A percentile compares a stretch with the other conserved stretches of the same genome.
Evolutionary conservation across 805 yeast species (phyloP).

Genomic region (Kodamaea kaohsiungensis): DNA sequence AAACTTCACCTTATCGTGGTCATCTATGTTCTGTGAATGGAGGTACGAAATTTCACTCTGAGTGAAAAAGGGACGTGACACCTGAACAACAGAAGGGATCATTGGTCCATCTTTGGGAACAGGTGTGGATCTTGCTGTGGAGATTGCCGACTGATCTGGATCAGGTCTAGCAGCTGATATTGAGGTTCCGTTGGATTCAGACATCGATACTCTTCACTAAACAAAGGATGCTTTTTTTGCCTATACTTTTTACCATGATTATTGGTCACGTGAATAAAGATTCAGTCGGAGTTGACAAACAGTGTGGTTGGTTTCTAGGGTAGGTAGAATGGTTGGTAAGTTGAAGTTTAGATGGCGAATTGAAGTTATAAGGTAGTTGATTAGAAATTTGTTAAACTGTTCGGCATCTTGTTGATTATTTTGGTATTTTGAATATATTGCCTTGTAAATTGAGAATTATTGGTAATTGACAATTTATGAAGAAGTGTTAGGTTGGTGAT

Average conservation of each 20-base stretch:
- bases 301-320: no score
- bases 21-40: slow-evolving; percentile 54
- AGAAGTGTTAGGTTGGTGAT: no score
- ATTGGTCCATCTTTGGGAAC: slow-evolving; percentile 8
- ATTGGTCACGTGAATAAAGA: neutral
- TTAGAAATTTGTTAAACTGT: no score
- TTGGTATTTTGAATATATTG: no score
- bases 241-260: neutral
- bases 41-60: slow-evolving; percentile 51
- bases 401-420: no score
- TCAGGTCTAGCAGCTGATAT: neutral
- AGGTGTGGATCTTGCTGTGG: slow-evolving; percentile 7
- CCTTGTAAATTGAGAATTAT: no score
- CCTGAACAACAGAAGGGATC: slow-evolving; percentile 28
- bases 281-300: no score
- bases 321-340: neutral
- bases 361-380: no score
- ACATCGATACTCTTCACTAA: neutral
- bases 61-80: slow-evolving; percentile 64
- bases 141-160: slow-evolving; percentile 1
- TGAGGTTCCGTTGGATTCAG: slow-evolving; percentile 3
- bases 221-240: neutral
- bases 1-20: slow-evolving; percentile 43
- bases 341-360: no score
- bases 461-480: no score